These are phyloP conservation scores for Boletus rubroflammeus DNA, from an alignment of 768 basidiomycete genomes.

Conservation along the genomic window DNA sequence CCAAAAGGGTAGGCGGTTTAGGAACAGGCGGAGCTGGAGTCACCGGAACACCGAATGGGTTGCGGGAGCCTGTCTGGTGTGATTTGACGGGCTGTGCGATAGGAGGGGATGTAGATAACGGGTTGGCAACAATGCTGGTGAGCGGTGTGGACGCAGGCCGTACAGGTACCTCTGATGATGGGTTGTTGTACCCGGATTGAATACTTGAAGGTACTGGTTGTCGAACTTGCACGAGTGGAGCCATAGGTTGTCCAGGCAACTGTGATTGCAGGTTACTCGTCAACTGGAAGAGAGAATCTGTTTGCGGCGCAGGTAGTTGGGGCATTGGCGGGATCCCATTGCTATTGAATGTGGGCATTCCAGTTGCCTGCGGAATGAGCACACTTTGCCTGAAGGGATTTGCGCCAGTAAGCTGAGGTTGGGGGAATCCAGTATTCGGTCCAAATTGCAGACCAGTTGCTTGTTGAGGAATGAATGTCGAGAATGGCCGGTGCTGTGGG, in stretches of 20 bases:
- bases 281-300: constrained; percentile 10
- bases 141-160: constrained; percentile 76
- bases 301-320: constrained; percentile 6
- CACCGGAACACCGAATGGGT: constrained; percentile 85
- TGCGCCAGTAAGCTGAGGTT: constrained; percentile 52
- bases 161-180: constrained; percentile 36
- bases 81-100: constrained; percentile 65
- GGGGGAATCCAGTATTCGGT: constrained; percentile 48
- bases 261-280: constrained; percentile 16
- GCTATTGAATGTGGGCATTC: constrained; percentile 45
- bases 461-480: constrained; percentile 55
- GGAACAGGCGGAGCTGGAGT: constrained; percentile 62
- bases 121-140: constrained; percentile 33
- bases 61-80: constrained; percentile 91
- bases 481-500: constrained; percentile 51
- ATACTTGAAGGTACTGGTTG: constrained; percentile 4
- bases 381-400: constrained; percentile 87
- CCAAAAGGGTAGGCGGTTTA: constrained; percentile 76
- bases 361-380: constrained; percentile 62
- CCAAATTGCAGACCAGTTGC: constrained; percentile 39
- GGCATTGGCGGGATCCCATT: constrained; percentile 19
- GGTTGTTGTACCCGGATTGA: constrained; percentile 4
- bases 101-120: constrained; percentile 38
- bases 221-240: constrained; percentile 7
- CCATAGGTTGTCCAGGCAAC: constrained; percentile 1